These are phyloP conservation scores for Achaetomium macrosporum DNA, from an alignment of 2,329 filamentous ascomycete species.

Conservation along the genomic window DNA sequence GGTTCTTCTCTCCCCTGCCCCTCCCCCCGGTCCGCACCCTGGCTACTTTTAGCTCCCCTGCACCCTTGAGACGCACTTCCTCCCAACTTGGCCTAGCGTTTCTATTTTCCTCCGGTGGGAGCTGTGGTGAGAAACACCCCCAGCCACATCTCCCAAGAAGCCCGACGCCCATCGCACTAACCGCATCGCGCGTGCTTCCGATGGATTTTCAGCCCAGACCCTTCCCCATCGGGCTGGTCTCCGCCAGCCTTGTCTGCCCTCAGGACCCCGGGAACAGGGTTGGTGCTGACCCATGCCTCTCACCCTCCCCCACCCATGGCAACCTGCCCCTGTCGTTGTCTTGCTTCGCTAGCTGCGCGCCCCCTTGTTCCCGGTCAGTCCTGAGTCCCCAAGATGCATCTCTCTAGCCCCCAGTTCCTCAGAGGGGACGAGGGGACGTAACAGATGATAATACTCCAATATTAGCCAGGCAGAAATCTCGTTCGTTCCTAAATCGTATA, in stretches of 20 bases:
- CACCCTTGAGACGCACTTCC: slow-evolving; percentile 16
- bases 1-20: neutral
- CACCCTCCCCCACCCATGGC: slow-evolving; percentile 5
- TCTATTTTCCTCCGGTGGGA: slow-evolving; percentile 22
- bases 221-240: slow-evolving; percentile 22
- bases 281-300: slow-evolving; percentile 15
- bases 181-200: slow-evolving; percentile 9
- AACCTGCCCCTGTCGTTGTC: slow-evolving; percentile 8
- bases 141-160: slow-evolving; percentile 14
- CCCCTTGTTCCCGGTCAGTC: slow-evolving; percentile 17
- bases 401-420: slow-evolving; percentile 21
- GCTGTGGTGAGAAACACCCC: slow-evolving; percentile 9
- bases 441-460: slow-evolving; percentile 22
- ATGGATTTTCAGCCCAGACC: slow-evolving; percentile 15
- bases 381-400: slow-evolving; percentile 21
- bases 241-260: slow-evolving; percentile 18
- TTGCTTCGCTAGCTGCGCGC: slow-evolving; percentile 15
- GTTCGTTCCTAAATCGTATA: slow-evolving; percentile 23
- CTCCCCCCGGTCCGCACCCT: slow-evolving; percentile 10
- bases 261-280: slow-evolving; percentile 5
- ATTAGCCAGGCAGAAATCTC: slow-evolving; percentile 26
- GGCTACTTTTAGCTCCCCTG: slow-evolving; percentile 23
- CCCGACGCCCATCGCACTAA: slow-evolving; percentile 15
- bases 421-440: slow-evolving; percentile 14
- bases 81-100: slow-evolving; percentile 21